These are phyloP conservation scores for Filosporella fistucella DNA, from an alignment of 495 filamentous ascomycete species.

Conservation along the genomic window DNA sequence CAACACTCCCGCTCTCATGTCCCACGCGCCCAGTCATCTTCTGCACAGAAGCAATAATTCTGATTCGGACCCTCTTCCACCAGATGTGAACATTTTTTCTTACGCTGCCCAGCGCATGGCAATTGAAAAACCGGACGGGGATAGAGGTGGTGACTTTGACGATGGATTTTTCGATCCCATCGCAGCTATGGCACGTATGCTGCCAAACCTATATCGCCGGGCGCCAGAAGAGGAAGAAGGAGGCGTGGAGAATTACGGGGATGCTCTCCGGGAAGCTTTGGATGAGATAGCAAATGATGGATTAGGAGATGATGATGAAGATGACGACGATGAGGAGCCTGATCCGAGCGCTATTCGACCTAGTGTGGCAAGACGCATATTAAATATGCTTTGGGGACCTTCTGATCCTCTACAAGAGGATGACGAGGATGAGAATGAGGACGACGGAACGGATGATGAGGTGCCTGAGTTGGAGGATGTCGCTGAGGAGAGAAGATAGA, in stretches of 20 bases:
- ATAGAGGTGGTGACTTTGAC: not conserved
- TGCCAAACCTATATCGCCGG: too few species aligned
- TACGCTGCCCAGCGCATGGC: constrained; percentile 13
- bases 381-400: constrained; percentile 6
- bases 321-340: constrained; percentile 9
- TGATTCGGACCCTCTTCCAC: constrained; percentile 69
- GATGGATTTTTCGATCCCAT: constrained; percentile 18
- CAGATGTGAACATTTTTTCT: constrained; percentile 45
- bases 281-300: constrained; percentile 6
- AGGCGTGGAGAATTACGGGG: too few species aligned
- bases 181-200: constrained; percentile 11
- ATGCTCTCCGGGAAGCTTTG: not conserved
- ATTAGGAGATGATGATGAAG: constrained; percentile 12
- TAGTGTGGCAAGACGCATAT: not conserved
- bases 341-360: not conserved
- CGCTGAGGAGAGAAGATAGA: not conserved
- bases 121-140: not conserved
- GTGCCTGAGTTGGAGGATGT: constrained; percentile 9
- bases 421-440: constrained; percentile 4
- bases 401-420: not conserved
- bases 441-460: constrained; percentile 4
- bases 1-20: constrained; percentile 62
- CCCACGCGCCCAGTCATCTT: constrained; percentile 47
- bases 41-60: constrained; percentile 47
- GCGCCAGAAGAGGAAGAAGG: too few species aligned